Evolutionary conservation across 2,329 filamentous ascomycete genomes (phyloP).

Genomic region (Akanthomyces lecanii): DNA sequence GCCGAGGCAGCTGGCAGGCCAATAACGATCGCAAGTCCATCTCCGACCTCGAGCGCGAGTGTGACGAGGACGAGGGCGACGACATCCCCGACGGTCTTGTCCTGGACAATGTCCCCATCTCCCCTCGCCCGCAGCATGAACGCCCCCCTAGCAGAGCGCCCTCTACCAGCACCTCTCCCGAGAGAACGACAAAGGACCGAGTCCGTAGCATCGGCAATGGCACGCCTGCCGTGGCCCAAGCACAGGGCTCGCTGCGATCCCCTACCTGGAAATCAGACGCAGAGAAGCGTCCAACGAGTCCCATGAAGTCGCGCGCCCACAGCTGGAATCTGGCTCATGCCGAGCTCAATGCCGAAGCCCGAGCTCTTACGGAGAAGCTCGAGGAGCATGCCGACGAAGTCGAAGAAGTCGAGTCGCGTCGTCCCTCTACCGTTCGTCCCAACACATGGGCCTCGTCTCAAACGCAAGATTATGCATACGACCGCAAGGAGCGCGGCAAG

Average conservation of each 20-base stretch:
- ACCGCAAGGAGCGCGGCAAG: conserved; percentile 54
- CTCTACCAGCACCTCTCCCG: conserved; percentile 52
- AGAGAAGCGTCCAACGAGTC: conserved; percentile 35
- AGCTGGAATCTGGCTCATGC: conserved; percentile 71
- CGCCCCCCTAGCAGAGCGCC: conserved; percentile 49
- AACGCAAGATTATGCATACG: conserved; percentile 30
- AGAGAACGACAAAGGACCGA: conserved; percentile 47
- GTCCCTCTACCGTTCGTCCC: conserved; percentile 32
- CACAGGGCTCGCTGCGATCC: conserved; percentile 57
- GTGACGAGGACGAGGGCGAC: conserved; percentile 68
- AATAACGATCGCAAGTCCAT: conserved; percentile 61
- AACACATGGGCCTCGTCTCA: conserved; percentile 38
- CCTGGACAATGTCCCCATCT: conserved; percentile 78
- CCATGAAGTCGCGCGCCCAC: conserved; percentile 55
- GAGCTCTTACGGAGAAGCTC: conserved; percentile 71
- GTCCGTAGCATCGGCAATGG: conserved; percentile 59
- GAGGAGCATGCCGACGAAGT: conserved; percentile 70
- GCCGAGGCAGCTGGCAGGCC: conserved; percentile 69
- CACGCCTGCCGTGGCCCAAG: conserved; percentile 55
- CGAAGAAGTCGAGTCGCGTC: conserved; percentile 34
- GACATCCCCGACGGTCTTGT: conserved; percentile 76
- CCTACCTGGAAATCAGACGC: conserved; percentile 50
- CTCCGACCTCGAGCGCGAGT: conserved; percentile 70
- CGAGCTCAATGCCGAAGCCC: conserved; percentile 67
- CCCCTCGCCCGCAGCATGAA: conserved; percentile 60